Evolutionary conservation across 768 basidiomycete species (phyloP), one percentile per base, ranked within the genome.

Genomic region (Kwoniella pini): DNA sequence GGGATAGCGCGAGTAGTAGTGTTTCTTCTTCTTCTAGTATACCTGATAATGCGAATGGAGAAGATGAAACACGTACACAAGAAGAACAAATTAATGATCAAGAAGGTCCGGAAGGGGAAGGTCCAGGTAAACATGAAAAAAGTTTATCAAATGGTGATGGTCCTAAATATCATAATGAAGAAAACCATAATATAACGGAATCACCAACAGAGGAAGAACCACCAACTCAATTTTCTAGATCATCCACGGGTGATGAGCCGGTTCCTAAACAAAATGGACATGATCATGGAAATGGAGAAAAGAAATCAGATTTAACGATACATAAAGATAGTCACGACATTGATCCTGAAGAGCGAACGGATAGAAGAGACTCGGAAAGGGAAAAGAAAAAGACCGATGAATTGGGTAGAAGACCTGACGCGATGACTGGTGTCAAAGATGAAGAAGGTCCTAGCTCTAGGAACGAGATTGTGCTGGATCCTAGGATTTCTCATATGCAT

Each of bases 391-490:
- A 62, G 42, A 68, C 64, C 4, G 67, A 70, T 40, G 76, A 76
- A 42, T 21, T 55, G 12, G 76, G 76, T 4, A 42, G 68, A 28
- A 52, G 60, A 21, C 76, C 76, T 0, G 60, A 65, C 12, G 54
- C 46, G 4, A 48, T 76, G 28, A 27, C 64, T 27, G 66, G 60
- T 3, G 70, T 72, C 15, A 78, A 78, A 54, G 39, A 67, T 9
- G 70, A 74, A 44, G 71, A 68, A 44, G n/a, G 38, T 22, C 76
- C 76, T 1, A 75, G 76, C 21, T 69, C 72, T 17, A 60, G 69
- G 48, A 76, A 71, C 48, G 70, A 69, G 51, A 73, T 78, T 55
- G 70, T 70, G 27, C 63, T 78, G 38, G 62, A 71, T 31, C 69
- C 76, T 6, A 57, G 76, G 43, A 57, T 73, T 12, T 50, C 69